These are phyloP conservation scores for Aureobasidium sp. DNA, from an alignment of 2,329 filamentous ascomycete genomes.

Conservation along the genomic window DNA sequence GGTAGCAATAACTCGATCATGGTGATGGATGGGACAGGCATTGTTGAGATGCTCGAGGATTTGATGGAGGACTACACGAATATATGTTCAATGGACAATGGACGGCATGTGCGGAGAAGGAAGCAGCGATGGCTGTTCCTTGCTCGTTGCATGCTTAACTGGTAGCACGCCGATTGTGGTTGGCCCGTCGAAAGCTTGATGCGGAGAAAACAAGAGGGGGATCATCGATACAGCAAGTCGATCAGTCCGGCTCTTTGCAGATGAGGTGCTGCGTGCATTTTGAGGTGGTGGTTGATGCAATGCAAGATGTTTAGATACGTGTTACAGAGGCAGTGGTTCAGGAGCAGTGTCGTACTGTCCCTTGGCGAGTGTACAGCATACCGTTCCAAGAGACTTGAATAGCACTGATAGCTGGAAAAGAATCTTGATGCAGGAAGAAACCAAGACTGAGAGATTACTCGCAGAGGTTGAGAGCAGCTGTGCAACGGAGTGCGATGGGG, in stretches of 20 bases:
- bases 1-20: not conserved
- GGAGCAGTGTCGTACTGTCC: not conserved
- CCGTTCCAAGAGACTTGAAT: not conserved
- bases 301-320: not conserved
- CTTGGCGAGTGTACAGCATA: not conserved
- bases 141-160: not conserved
- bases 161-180: not conserved
- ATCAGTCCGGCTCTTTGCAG: not conserved
- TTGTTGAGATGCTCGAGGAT: not conserved
- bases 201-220: not conserved
- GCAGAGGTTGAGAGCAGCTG: not conserved
- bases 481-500: not conserved
- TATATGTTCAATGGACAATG: not conserved
- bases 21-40: not conserved
- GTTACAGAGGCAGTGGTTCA: not conserved
- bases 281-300: not conserved
- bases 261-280: not conserved
- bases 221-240: not conserved
- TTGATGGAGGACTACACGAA: not conserved
- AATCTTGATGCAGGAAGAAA: not conserved
- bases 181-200: not conserved
- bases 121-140: not conserved
- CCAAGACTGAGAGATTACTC: not conserved
- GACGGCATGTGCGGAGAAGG: not conserved
- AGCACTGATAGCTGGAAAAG: not conserved